These are phyloP conservation scores for Hypoxylon sp. DNA, from an alignment of 2,329 filamentous ascomycete species.

Conservation along the genomic window DNA sequence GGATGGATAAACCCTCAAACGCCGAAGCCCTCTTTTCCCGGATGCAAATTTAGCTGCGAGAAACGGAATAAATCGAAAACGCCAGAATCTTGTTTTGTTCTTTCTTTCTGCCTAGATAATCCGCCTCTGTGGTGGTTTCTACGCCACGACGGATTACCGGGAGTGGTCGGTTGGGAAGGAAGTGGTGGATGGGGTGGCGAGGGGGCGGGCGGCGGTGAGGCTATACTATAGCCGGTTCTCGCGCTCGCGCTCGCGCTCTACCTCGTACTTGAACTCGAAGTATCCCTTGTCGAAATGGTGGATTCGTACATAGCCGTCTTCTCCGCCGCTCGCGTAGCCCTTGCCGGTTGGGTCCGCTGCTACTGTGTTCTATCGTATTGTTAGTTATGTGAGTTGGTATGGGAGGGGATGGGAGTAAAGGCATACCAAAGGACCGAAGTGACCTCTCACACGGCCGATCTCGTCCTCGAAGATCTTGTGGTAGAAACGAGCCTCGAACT, in stretches of 20 bases:
- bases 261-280: slow-evolving; percentile 99
- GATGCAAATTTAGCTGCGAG: slow-evolving; percentile 50
- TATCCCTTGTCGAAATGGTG: slow-evolving; percentile 99
- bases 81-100: slow-evolving; percentile 30
- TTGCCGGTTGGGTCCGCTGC: slow-evolving; percentile 92
- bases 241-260: slow-evolving; percentile 84
- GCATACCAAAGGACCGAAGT: slow-evolving; percentile 87
- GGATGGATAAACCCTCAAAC: slow-evolving; percentile 42
- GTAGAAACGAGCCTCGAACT: slow-evolving; percentile 99
- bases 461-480: slow-evolving; percentile 99
- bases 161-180: slow-evolving; percentile 5
- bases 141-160: neutral
- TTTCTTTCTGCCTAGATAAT: slow-evolving; percentile 2
- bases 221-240: slow-evolving; percentile 55
- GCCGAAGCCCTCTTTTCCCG: slow-evolving; percentile 48
- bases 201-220: neutral
- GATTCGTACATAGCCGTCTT: slow-evolving; percentile 98
- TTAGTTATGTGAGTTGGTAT: slow-evolving; percentile 1
- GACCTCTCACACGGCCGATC: slow-evolving; percentile 94
- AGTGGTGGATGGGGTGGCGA: neutral
- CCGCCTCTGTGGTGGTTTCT: slow-evolving; percentile 1
- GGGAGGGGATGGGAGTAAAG: neutral
- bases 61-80: slow-evolving; percentile 42
- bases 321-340: slow-evolving; percentile 93
- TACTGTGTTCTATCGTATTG: slow-evolving; percentile 79